Evolutionary conservation across 1,139 yeast genomes (phyloP), one percentile per base, ranked within the genome.

Genomic region (Kurtzmaniella quercitrusa): DNA sequence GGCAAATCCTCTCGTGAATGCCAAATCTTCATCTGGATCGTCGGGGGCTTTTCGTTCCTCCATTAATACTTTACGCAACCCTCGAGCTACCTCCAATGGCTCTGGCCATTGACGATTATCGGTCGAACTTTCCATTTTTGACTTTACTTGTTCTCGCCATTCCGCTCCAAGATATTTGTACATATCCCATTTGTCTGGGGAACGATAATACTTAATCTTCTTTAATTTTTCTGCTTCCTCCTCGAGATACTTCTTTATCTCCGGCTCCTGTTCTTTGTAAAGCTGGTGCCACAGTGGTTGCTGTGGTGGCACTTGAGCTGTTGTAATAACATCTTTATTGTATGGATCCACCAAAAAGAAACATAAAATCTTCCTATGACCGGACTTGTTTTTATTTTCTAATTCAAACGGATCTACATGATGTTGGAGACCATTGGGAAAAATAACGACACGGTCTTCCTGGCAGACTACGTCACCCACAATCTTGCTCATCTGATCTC

Each of bases 391-490:
- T 40, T 51, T 51, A 46, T 71, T 76, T 6, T 47, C 47, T 43
- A 71, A 62, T 39, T 60, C 61, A 51, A 72, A 72, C 3, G 65
- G 59, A 40, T 64, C 68, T 15, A 71, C 74, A 38, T 57, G 65
- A 48, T 71, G 77, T 50, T 71, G 77, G 42, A 53, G 60, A 28
- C 50, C 46, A 50, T 71, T 71, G 3, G 76, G 76, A 49, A 71
- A 72, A 11, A 71, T 55, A 5, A 71, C 42, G 5, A 69, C 44
- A 9, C 66, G 50, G 43, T 60, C 63, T 43, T 66, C 57, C 16
- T 48, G 42, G 21, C 63, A 53, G 15, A 53, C 54, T 14, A 66
- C 53, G 1, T 52, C 39, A 0, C 75, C 76, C 4, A 62, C 33
- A 5, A 43, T 32, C 33, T 41, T 45, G 3, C 44, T 44, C 60